Evolutionary conservation across 495 filamentous ascomycete species (phyloP), one percentile per base, ranked within the genome.

Genomic region (Thermochaetoides thermophila): DNA sequence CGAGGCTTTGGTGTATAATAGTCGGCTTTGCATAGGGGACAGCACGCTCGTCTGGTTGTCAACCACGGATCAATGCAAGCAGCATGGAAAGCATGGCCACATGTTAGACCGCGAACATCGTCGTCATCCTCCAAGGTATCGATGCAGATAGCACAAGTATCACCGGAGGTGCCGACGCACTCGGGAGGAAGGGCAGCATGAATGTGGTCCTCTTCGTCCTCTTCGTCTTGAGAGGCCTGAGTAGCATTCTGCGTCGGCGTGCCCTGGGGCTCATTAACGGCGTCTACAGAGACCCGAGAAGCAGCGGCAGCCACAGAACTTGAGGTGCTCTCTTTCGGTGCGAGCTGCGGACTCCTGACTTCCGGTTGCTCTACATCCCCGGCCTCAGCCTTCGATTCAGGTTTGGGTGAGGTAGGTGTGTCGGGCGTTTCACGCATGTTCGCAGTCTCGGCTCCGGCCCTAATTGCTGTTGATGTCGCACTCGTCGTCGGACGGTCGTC

Each of bases 61-160:
- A 97, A 62, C 89, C 89, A 97, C 8, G 91, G 89, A 46, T 99
- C 89, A 13, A 99, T 69, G 55, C 89, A 99, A 15, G 70, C 72
- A 29, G 82, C 80, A 56, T 99, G 89, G 67, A 96, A 99, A 39
- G 89, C 86, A 53, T 96, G 91, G 20, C 85, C 85, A 46, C 89
- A 96, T 9, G 83, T 84, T 25, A 97, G 59, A 17, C 89, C 89
- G 35, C 89, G 81, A 24, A 97, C 78, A 56, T 95, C 86, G 50
- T 96, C 89, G 46, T 95, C 78, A 31, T 92, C 84, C 48, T 97
- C 89, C 20, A 97, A 71, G 0, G 69, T 76, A 44, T 97, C 89
- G 40, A 97, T 76, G 50, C 89, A 97, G 41, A 97, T 97, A 12
- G 89, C 89, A 56, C 89, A 97, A 3, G 85, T 78, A 47, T 99